Evolutionary conservation across 495 filamentous ascomycete genomes (phyloP).

Genomic region (Trichocladium uniseriatum): DNA sequence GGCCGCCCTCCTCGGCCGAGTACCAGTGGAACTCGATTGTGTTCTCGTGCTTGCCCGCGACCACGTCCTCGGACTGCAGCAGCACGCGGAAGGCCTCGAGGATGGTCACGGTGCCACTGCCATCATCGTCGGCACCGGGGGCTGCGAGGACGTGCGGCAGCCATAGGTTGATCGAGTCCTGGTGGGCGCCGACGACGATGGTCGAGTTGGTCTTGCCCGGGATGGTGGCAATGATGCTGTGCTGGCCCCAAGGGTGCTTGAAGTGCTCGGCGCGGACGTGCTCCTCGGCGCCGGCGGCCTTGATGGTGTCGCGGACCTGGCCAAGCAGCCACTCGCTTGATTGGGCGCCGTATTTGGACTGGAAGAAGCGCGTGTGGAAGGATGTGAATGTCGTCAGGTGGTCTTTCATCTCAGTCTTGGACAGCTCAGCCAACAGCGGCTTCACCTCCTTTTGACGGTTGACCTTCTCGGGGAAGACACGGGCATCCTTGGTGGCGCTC

Average conservation of each 20-base stretch:
- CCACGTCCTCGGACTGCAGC: conserved; percentile 39
- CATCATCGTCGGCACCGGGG: conserved; percentile 53
- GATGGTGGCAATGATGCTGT: conserved; percentile 84
- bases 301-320: conserved; percentile 64
- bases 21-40: conserved; percentile 99
- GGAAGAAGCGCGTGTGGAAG: conserved; percentile 37
- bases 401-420: conserved; percentile 65
- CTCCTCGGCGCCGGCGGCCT: conserved; percentile 56
- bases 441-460: conserved; percentile 55
- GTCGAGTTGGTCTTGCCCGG: conserved; percentile 81
- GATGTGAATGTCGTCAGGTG: conserved; percentile 45
- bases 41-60: conserved; percentile 55
- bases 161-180: conserved; percentile 81
- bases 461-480: conserved; percentile 59
- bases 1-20: conserved; percentile 87
- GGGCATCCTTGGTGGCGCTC: conserved; percentile 31
- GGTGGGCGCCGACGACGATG: conserved; percentile 56
- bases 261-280: conserved; percentile 64
- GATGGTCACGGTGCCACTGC: conserved; percentile 51
- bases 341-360: conserved; percentile 75
- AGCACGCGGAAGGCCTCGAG: conserved; percentile 53
- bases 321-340: conserved; percentile 82
- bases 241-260: conserved; percentile 79
- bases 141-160: conserved; percentile 70
- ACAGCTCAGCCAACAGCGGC: conserved; percentile 57